A percentile compares a stretch with the other conserved stretches of the same genome.
Conservation (phyloP, 169 alveolate genomes). For the Cryptosporidium sp. region DNA sequence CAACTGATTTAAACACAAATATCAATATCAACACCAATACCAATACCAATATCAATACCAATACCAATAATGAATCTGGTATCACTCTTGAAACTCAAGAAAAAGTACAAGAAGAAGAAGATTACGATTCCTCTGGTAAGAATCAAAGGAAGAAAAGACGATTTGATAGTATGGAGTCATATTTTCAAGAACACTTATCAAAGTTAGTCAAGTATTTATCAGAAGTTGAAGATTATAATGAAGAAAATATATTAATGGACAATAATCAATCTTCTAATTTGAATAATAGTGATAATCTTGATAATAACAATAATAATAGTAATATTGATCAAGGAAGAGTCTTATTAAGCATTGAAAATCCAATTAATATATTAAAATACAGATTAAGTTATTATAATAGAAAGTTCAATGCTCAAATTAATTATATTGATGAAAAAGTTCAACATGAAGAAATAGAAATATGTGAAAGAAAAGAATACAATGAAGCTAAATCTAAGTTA, state of each 20-base stretch:
- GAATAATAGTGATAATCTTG: neutral
- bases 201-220: conserved; percentile 41
- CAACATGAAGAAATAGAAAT: neutral
- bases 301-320: neutral
- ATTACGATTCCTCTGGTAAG: neutral
- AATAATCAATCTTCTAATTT: neutral
- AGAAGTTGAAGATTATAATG: conserved; percentile 36
- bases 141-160: conserved; percentile 15
- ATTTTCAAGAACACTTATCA: conserved; percentile 33
- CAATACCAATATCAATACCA: no score
- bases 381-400: conserved; percentile 39
- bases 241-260: conserved; percentile 2
- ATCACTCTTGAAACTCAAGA: neutral
- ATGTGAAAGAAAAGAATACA: neutral
- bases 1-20: no score
- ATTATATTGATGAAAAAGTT: neutral
- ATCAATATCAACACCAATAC: no score
- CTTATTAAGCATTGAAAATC: neutral
- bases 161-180: conserved; percentile 29
- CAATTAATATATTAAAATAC: conserved; percentile 23
- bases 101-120: neutral
- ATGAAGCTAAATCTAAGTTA: conserved; percentile 11
- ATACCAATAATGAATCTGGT: no score
- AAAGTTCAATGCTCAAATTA: conserved; percentile 17
- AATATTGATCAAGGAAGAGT: neutral